These are phyloP conservation scores for Alternaria tenuissima DNA, from an alignment of 2,329 filamentous ascomycete species.

Conservation along the genomic window DNA sequence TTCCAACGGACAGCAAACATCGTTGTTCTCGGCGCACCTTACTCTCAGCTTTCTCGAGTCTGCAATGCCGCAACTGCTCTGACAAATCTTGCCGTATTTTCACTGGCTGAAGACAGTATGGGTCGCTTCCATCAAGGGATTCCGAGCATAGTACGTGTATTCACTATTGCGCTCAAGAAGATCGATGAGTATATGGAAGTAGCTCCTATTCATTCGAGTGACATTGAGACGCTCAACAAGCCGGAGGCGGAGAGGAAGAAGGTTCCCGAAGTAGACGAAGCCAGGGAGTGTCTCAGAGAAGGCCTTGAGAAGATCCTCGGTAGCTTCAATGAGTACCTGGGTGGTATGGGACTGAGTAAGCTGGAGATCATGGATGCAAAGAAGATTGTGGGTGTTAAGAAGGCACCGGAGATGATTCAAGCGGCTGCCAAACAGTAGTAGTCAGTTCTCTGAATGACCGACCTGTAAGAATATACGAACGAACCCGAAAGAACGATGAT, in stretches of 20 bases:
- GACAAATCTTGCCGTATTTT: conserved; percentile 73
- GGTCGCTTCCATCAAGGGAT: conserved; percentile 89
- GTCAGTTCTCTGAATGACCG: background rate
- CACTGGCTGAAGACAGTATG: conserved; percentile 80
- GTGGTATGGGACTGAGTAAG: conserved; percentile 72
- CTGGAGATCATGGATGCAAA: conserved; percentile 73
- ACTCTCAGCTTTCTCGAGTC: conserved; percentile 63
- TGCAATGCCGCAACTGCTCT: conserved; percentile 70
- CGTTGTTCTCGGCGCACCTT: conserved; percentile 76
- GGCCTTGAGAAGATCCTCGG: conserved; percentile 71
- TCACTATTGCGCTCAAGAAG: conserved; percentile 73
- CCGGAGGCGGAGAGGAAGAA: conserved; percentile 56
- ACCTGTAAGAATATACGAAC: background rate
- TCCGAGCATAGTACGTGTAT: conserved; percentile 73
- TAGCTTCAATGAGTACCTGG: conserved; percentile 77
- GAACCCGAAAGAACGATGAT: background rate
- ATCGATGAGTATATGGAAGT: conserved; percentile 71
- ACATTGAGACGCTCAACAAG: conserved; percentile 63
- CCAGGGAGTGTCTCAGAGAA: conserved; percentile 70
- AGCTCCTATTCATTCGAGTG: conserved; percentile 79
- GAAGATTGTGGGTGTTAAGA: conserved; percentile 29
- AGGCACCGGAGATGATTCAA: conserved; percentile 37
- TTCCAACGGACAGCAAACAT: conserved; percentile 71
- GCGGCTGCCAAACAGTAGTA: background rate
- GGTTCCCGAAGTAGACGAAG: conserved; percentile 72